phyloP scores from a whole-genome alignment of 2,329 filamentous ascomycete species.

The Colletotrichum musae region DNA sequence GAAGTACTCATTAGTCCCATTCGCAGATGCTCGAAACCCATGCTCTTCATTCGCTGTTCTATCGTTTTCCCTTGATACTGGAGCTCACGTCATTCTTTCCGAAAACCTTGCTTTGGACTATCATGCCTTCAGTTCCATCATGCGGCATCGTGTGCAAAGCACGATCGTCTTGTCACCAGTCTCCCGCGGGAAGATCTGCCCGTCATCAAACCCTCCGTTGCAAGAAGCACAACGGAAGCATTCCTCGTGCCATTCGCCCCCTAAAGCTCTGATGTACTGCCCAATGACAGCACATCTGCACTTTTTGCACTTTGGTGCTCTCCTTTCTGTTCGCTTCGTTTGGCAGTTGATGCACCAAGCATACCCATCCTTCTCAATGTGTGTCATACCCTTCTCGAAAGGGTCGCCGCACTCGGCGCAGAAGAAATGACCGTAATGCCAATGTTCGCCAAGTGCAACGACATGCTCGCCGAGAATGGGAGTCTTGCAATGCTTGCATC shows the following conservation, averaged over 20 bases:
- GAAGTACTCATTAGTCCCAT: neutral
- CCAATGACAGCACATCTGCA: slow-evolving; percentile 90
- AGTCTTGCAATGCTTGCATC: slow-evolving; percentile 96
- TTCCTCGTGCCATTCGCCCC: slow-evolving; percentile 91
- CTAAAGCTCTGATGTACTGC: slow-evolving; percentile 89
- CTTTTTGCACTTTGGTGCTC: slow-evolving; percentile 88
- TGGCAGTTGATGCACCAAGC: slow-evolving; percentile 97
- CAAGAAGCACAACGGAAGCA: slow-evolving; percentile 88
- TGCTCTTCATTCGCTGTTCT: too few relatives aligned
- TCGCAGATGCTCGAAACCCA: neutral
- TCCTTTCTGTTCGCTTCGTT: slow-evolving; percentile 90
- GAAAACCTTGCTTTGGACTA: slow-evolving; percentile 10
- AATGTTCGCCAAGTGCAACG: slow-evolving; percentile 93
- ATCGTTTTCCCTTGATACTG: too few relatives aligned
- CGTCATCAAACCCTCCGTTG: slow-evolving; percentile 73
- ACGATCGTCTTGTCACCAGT: slow-evolving; percentile 54
- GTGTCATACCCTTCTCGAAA: slow-evolving; percentile 79
- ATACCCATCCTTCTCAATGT: slow-evolving; percentile 96
- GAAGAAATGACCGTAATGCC: slow-evolving; percentile 98
- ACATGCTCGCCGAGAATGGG: slow-evolving; percentile 97
- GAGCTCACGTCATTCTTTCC: neutral
- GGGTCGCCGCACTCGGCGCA: slow-evolving; percentile 98
- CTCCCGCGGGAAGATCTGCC: slow-evolving; percentile 74
- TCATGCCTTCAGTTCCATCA: slow-evolving; percentile 71
- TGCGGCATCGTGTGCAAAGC: slow-evolving; percentile 73